Conservation (phyloP, 345 rosid species). For the Salix exigua region DNA sequence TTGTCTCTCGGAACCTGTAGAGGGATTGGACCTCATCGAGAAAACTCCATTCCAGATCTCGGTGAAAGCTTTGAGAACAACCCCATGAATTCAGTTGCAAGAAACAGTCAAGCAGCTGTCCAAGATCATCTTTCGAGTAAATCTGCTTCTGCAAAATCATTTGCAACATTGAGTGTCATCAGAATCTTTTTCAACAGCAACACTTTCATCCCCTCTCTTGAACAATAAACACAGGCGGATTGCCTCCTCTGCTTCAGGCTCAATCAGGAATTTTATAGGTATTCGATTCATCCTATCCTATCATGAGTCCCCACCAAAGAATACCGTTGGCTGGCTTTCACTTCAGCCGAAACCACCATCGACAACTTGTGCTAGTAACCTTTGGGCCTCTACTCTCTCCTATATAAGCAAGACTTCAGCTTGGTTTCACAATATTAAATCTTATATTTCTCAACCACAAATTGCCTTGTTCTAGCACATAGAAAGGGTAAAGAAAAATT, state of each 20-base stretch:
- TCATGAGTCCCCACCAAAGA: neutral
- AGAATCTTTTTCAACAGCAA: constrained; percentile 93
- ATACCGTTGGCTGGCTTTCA: too few relatives aligned
- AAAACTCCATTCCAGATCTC: constrained; percentile 91
- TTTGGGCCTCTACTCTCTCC: neutral
- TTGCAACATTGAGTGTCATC: constrained; percentile 96
- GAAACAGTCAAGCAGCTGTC: constrained; percentile 79
- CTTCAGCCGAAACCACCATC: neutral
- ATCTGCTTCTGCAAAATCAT: constrained; percentile 89
- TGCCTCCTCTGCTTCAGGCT: neutral
- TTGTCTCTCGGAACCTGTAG: neutral
- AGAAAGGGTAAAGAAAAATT: too few relatives aligned
- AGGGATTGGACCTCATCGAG: constrained; percentile 31
- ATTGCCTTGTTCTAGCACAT: neutral
- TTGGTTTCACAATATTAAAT: neutral
- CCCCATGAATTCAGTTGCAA: constrained; percentile 78
- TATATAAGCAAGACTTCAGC: neutral
- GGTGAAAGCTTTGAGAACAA: constrained; percentile 76
- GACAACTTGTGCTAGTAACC: neutral
- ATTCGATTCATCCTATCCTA: neutral
- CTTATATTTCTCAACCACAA: constrained; percentile 22
- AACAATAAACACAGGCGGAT: neutral
- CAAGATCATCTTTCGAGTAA: constrained; percentile 71
- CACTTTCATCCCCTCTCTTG: constrained; percentile 28
- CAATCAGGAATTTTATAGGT: neutral